Percentiles rank a stretch among this genome's conserved stretches.
These are phyloP conservation scores for Cystoisospora suis DNA, from an alignment of 169 alveolate species.

Conservation along the genomic window DNA sequence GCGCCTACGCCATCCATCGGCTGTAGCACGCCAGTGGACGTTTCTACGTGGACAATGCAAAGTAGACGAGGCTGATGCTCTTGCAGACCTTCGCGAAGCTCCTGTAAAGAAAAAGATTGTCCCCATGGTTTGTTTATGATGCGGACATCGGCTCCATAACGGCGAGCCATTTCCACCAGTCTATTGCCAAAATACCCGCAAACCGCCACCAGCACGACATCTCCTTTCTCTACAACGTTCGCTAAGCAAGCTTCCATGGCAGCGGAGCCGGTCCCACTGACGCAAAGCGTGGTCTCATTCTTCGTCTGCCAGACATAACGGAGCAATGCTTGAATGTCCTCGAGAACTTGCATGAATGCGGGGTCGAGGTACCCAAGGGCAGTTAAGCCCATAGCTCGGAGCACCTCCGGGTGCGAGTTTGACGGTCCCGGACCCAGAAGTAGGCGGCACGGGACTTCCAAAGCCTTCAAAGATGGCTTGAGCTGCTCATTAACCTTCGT, in stretches of 20 bases:
- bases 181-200: conserved; percentile 66
- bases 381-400: conserved; percentile 43
- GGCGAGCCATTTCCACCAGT: conserved; percentile 57
- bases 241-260: conserved; percentile 71
- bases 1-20: conserved; percentile 64
- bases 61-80: conserved; percentile 36
- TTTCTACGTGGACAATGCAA: conserved; percentile 67
- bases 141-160: conserved; percentile 63
- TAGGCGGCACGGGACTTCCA: conserved; percentile 31
- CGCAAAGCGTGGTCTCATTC: conserved; percentile 4
- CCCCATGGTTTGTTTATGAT: conserved; percentile 60
- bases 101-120: conserved; percentile 44
- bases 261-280: conserved; percentile 68
- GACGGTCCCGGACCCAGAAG: conserved; percentile 67
- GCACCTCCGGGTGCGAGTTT: conserved; percentile 55
- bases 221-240: conserved; percentile 45
- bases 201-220: conserved; percentile 35
- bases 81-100: conserved; percentile 43
- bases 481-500: conserved; percentile 7
- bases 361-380: conserved; percentile 67
- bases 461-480: neutral
- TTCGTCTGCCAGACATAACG: conserved; percentile 65
- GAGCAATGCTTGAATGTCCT: conserved; percentile 59
- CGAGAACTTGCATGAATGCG: conserved; percentile 36
- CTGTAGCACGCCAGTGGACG: conserved; percentile 68